These are phyloP conservation scores for Aspergillus biplanus DNA, from an alignment of 495 filamentous ascomycete genomes.

Conservation along the genomic window DNA sequence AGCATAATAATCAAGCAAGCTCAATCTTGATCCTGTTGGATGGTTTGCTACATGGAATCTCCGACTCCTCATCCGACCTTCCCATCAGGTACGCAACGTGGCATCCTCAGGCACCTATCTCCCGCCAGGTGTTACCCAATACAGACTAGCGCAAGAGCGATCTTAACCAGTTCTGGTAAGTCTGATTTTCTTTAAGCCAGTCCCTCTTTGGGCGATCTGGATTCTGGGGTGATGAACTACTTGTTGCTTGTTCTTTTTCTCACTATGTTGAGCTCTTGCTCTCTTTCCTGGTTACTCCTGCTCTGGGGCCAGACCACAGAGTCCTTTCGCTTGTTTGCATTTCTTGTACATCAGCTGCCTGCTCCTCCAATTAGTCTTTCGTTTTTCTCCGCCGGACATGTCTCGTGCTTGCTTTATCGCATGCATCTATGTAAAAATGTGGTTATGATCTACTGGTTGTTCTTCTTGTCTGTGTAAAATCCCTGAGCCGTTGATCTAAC, in stretches of 20 bases:
- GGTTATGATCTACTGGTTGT: slow-evolving; percentile 7
- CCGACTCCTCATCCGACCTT: neutral
- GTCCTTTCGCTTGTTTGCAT: slow-evolving; percentile 5
- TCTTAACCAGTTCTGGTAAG: slow-evolving; percentile 23
- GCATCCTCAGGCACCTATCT: slow-evolving; percentile 25
- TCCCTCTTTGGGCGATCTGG: slow-evolving; percentile 32
- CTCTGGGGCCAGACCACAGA: neutral
- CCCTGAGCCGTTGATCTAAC: slow-evolving; percentile 8
- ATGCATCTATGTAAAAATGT: slow-evolving; percentile 11
- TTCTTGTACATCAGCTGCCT: neutral
- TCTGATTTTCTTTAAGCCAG: slow-evolving; percentile 20
- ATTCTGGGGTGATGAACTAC: slow-evolving; percentile 10
- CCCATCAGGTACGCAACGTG: slow-evolving; percentile 13
- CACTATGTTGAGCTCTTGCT: neutral
- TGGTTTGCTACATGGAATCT: slow-evolving; percentile 9
- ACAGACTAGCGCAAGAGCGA: slow-evolving; percentile 15
- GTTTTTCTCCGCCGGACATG: slow-evolving; percentile 13
- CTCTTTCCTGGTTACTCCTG: slow-evolving; percentile 7
- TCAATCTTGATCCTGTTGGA: neutral
- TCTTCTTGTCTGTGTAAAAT: neutral
- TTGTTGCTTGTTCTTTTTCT: slow-evolving; percentile 9
- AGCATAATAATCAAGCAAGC: neutral
- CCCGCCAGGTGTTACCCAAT: slow-evolving; percentile 20
- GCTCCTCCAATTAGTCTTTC: neutral
- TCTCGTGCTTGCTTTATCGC: slow-evolving; percentile 18